Percentiles rank a stretch among this genome's conserved stretches.
Evolutionary conservation across 768 basidiomycete species (phyloP).

Genomic region (Filobasidium wieringae): DNA sequence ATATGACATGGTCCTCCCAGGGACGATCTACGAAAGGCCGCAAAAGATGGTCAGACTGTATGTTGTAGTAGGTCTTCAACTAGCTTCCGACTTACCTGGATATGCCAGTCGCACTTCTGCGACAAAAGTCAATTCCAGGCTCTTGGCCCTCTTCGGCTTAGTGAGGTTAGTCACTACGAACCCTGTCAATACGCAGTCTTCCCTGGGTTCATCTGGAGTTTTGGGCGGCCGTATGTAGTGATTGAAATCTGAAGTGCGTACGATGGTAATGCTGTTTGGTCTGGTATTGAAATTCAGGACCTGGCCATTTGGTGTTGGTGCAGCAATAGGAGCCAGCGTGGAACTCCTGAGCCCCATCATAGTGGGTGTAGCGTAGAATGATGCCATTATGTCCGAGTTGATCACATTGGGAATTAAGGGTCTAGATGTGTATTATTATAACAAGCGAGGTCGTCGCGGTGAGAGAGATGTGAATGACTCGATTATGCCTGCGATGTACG

Average conservation of each 20-base stretch:
- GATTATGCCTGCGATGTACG: too few species aligned
- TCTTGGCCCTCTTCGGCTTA: slow-evolving; percentile 10
- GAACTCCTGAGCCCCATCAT: neutral
- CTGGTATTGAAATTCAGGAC: neutral
- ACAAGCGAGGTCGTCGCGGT: too few species aligned
- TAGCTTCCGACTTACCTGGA: slow-evolving; percentile 3
- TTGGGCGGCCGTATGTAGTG: slow-evolving; percentile 7
- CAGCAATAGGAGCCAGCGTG: neutral
- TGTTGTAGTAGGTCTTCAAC: neutral
- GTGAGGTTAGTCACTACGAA: slow-evolving; percentile 13
- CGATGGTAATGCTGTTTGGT: slow-evolving; percentile 14
- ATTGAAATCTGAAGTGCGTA: slow-evolving; percentile 16
- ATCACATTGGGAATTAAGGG: neutral
- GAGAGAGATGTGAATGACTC: too few species aligned
- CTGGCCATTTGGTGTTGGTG: neutral
- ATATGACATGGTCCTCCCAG: slow-evolving; percentile 14
- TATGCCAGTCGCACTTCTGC: slow-evolving; percentile 11
- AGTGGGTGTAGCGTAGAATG: neutral
- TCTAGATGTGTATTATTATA: too few species aligned
- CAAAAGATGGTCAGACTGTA: neutral
- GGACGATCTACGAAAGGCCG: neutral
- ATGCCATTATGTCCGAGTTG: neutral
- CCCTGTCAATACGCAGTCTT: slow-evolving; percentile 10
- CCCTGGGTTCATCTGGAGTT: slow-evolving; percentile 3
- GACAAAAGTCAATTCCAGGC: slow-evolving; percentile 6